Percentiles rank a stretch among this genome's conserved stretches.
phyloP scores from a whole-genome alignment of 108 stramenopile species.

The Nannochloropsis oceanica region DNA sequence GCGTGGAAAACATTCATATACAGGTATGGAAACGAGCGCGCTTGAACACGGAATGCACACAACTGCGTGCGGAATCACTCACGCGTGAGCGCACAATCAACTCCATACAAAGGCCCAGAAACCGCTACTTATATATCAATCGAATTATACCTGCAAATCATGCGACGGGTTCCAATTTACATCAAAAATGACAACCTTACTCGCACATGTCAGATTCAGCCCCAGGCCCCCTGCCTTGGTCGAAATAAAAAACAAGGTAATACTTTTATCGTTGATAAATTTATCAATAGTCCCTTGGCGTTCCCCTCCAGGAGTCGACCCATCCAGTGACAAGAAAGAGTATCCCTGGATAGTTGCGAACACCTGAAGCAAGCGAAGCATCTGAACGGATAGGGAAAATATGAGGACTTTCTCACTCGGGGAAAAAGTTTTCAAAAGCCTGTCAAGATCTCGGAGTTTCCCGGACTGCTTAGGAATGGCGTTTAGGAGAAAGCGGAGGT shows the following conservation, averaged over 20 bases:
- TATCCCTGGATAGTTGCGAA: conserved; percentile 16
- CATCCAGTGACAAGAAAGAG: conserved; percentile 64
- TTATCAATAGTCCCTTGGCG: conserved; percentile 55
- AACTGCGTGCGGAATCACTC: too few relatives aligned
- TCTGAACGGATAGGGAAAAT: conserved; percentile 18
- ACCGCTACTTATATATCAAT: too few relatives aligned
- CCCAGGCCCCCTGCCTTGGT: conserved; percentile 76
- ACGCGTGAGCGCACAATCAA: too few relatives aligned
- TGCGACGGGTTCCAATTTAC: conserved; percentile 40
- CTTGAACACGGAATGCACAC: too few relatives aligned
- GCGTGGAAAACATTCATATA: background rate
- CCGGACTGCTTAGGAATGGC: conserved; percentile 2
- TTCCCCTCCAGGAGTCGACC: conserved; percentile 46
- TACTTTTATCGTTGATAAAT: conserved; percentile 53
- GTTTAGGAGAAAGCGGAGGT: conserved; percentile 21
- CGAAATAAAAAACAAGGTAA: conserved; percentile 59
- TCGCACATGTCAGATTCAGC: conserved; percentile 51
- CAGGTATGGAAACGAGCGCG: too few relatives aligned
- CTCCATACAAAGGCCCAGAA: too few relatives aligned
- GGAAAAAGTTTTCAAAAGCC: conserved; percentile 35
- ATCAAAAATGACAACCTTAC: conserved; percentile 24
- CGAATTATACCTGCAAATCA: conserved; percentile 30
- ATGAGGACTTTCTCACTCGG: conserved; percentile 27
- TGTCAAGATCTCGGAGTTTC: conserved; percentile 27
- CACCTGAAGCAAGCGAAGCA: conserved; percentile 18